Base-by-base conservation (phyloP, 192 early-diverging fungal species). In the Physocladia obscura region DNA sequence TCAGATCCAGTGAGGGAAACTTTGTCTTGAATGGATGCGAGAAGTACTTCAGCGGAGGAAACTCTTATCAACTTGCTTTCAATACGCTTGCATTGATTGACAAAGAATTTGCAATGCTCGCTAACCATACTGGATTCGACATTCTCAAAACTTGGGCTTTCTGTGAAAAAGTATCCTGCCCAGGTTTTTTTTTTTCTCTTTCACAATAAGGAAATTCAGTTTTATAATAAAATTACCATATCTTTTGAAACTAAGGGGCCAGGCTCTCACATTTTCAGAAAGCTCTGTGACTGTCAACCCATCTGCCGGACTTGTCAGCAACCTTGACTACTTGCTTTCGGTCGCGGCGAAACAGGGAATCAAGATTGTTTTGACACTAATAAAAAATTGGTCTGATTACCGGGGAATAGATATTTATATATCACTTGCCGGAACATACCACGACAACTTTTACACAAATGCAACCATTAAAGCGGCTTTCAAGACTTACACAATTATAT, bases 401-500 rank as follows among this genome's bases (percentile, higher is more conserved):
- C 31, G 31, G 15, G 57, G 57, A n/a, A 59, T n/a, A 17, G n/a
- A 59, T 36, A 31, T n/a, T 24, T n/a, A 59, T 24, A 29, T 37
- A 29, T 49, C 54, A 40, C 34, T 31, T 17, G 74, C 5, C 15
- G 30, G 57, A n/a, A 31, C 31, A 1, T 17, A 27, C 35, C n/a
- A 80, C 38, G 58, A 67, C 8, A 48, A 75, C 26, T 80, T 80
- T 62, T 80, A 60, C 59, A 76, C 79, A 15, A 34, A 74, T 59
- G 21, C 26, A 8, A 29, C 71, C 15, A 68, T 76, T 26, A 62
- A 49, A 22, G 58, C 32, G 1, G 57, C 57, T 15, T 80, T 75
- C 67, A 82, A 80, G 60, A 29, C 24, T 3, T 80, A 81, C 47
- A 65, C 27, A 49, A 36, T 4, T 50, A 57, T 13, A 26, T 72